Conservation (phyloP, 2,329 filamentous ascomycete species). For the Colletotrichum siamense region DNA sequence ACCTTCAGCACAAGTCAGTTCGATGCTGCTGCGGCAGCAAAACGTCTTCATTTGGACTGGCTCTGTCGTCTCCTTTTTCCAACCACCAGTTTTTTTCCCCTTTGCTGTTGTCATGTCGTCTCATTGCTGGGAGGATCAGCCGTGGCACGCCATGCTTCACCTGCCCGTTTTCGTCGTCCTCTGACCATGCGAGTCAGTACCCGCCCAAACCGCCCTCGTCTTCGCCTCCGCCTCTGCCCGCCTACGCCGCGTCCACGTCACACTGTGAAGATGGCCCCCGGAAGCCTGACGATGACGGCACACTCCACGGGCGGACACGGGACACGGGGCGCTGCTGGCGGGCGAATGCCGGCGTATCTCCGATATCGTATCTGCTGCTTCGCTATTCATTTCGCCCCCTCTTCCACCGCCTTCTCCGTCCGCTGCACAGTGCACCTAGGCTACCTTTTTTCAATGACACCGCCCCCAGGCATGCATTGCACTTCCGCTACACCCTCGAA, state of each 20-base stretch:
- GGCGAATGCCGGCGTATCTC: constrained; percentile 21
- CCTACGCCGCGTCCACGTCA: constrained; percentile 5
- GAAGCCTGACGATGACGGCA: constrained; percentile 8
- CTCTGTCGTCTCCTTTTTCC: not conserved
- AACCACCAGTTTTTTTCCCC: not conserved
- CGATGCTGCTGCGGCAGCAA: not conserved
- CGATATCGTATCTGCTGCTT: constrained; percentile 21
- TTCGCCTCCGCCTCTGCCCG: not conserved
- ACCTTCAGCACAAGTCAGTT: not conserved
- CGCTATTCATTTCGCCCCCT: not conserved
- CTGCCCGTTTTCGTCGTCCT: constrained; percentile 12
- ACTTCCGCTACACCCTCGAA: not conserved
- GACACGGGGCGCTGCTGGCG: not conserved
- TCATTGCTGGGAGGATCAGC: not conserved
- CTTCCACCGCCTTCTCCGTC: not conserved
- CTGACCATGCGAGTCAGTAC: constrained; percentile 10
- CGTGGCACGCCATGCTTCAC: constrained; percentile 11
- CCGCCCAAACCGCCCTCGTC: not conserved
- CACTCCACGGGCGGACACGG: not conserved
- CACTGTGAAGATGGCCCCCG: not conserved
- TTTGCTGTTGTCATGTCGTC: not conserved
- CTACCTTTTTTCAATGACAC: not conserved
- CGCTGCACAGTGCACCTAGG: not conserved
- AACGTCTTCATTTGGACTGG: not conserved
- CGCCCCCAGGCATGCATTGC: not conserved